Base-by-base conservation (phyloP, 192 early-diverging fungal species). In the Entomortierella beljakovae region DNA sequence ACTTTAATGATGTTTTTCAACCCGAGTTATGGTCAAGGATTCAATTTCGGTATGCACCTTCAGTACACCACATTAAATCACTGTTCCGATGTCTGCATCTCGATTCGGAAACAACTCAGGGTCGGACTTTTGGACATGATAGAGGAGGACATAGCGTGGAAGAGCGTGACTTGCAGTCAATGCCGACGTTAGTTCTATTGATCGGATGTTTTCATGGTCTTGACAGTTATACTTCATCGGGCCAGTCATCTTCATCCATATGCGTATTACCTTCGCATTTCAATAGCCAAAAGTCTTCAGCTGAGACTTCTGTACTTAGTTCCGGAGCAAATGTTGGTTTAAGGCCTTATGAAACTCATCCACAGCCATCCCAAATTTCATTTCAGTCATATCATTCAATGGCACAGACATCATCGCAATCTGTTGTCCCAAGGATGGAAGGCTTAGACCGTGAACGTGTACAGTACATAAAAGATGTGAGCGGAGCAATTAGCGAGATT, bases 21-120 rank as follows among this genome's bases (percentile, higher is more conserved):
- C 3, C 49, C 0, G 61, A 70, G 16, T 61, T 79, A 0, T 79
- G 74, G 74, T 20, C 74, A 18, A 61, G 61, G 50, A 70, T 79
- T 40, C 54, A 79, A 25, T 56, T 79, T 32, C 66, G 74, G 6
- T 79, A 79, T 28, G 74, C 57, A n/a, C 74, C 74, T 7, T 70
- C 60, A 18, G 16, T 70, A 0, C 33, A 38, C 9, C 74, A 79
- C 53, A 23, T 70, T 8, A 55, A 65, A 35, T 79, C 67, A 0
- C 32, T 79, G 2, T 79, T 79, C 57, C 66, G 61, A 20, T 63
- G 74, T 16, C 38, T 79, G 3, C 67, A 70, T 26, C 67, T 79
- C 5, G 33, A 49, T 18, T 29, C 61, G 10, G 66, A 58, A 1
- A 4, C 46, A 25, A 79, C 67, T 5, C 32, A 38, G 13, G 75